phyloP scores from a whole-genome alignment of 2,329 filamentous ascomycete genomes.

The Dendrostoma leiphaemia region DNA sequence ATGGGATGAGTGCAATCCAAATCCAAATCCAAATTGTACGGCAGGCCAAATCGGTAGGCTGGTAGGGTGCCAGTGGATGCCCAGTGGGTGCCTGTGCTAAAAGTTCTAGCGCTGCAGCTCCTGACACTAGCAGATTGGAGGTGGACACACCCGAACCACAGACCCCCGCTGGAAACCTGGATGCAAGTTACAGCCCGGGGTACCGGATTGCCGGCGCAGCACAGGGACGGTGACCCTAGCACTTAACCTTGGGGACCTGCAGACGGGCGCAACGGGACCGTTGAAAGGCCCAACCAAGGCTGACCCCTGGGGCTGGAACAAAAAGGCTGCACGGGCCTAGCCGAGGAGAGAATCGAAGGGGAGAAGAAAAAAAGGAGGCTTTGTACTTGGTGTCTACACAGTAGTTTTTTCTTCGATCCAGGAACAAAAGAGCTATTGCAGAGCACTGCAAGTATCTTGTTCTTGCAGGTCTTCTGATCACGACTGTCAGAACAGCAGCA shows the following conservation, averaged over 20 bases:
- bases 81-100: slow-evolving; percentile 5
- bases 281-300: too few relatives aligned
- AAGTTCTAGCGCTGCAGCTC: slow-evolving; percentile 5
- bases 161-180: background rate
- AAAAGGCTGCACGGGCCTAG: background rate
- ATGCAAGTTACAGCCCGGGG: background rate
- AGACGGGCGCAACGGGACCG: too few relatives aligned
- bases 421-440: background rate
- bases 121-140: slow-evolving; percentile 9
- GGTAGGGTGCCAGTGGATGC: background rate
- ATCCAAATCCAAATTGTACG: background rate
- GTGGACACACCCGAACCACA: slow-evolving; percentile 1
- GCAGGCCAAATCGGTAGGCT: background rate
- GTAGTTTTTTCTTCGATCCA: background rate
- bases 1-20: background rate
- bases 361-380: background rate
- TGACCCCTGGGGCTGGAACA: too few relatives aligned
- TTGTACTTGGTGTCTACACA: too few relatives aligned
- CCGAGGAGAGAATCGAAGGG: too few relatives aligned
- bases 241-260: too few relatives aligned
- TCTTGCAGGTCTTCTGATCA: too few relatives aligned
- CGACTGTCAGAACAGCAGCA: too few relatives aligned
- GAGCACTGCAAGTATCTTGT: too few relatives aligned
- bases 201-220: background rate
- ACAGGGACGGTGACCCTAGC: too few relatives aligned